Evolutionary conservation across 2,329 filamentous ascomycete genomes (phyloP).

Genomic region (Delphinella strobiligena): DNA sequence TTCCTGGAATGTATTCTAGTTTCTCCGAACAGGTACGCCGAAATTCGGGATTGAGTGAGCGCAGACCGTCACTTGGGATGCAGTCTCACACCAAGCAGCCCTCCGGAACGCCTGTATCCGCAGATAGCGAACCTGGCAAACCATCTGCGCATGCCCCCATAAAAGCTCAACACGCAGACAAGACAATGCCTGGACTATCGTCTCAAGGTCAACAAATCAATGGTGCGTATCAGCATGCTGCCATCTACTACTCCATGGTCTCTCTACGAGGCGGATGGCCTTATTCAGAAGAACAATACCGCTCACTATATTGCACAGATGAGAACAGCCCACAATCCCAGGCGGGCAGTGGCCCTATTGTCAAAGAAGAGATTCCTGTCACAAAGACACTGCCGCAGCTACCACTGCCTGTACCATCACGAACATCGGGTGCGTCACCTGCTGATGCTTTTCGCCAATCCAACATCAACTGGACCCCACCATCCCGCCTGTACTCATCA

Average conservation of each 20-base stretch:
- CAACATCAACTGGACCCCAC: conserved; percentile 21
- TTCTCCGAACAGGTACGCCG: conserved; percentile 18
- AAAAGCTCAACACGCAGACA: background rate
- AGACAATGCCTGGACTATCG: background rate
- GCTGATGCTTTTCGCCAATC: conserved; percentile 11
- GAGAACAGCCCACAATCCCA: too few species aligned
- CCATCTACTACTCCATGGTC: background rate
- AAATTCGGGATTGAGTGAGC: conserved; percentile 6
- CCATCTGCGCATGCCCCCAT: background rate
- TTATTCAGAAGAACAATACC: background rate
- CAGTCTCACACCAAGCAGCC: conserved; percentile 7
- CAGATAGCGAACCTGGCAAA: background rate
- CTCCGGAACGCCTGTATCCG: background rate
- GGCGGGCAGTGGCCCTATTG: too few species aligned
- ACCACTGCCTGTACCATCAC: background rate
- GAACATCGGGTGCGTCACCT: conserved; percentile 9
- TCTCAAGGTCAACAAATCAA: background rate
- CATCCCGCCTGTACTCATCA: conserved; percentile 15
- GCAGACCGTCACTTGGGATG: conserved; percentile 3
- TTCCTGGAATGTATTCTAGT: conserved; percentile 22
- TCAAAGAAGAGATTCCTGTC: background rate
- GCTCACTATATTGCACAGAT: background rate
- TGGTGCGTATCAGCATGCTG: background rate
- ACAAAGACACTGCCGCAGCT: background rate
- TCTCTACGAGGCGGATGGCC: background rate